Percentiles rank a stretch among this genome's conserved stretches.
Conservation (phyloP, 1,284 basidiomycete genomes). For the Coniferiporia sulphurascens region DNA sequence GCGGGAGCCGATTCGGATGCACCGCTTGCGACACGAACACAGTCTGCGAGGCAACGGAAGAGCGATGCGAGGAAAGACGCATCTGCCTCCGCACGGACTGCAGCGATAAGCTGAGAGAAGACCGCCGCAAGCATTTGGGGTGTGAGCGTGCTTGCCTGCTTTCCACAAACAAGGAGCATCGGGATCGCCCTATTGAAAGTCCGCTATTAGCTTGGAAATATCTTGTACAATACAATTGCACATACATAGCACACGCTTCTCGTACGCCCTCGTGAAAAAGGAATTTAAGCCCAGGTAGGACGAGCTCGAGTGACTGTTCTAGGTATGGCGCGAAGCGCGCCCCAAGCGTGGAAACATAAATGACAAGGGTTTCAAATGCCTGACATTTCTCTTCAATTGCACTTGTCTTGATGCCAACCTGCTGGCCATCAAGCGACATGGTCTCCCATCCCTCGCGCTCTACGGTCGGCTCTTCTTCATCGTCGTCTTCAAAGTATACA, state of each 20-base stretch:
- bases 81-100: slow-evolving; percentile 64
- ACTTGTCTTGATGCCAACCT: slow-evolving; percentile 72
- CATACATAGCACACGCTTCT: slow-evolving; percentile 71
- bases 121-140: slow-evolving; percentile 67
- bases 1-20: slow-evolving; percentile 23
- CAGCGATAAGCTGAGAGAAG: slow-evolving; percentile 62
- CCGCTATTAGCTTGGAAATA: neutral
- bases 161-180: slow-evolving; percentile 67
- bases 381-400: slow-evolving; percentile 84
- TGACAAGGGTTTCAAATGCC: slow-evolving; percentile 79
- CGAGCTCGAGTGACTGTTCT: slow-evolving; percentile 62
- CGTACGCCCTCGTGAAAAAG: slow-evolving; percentile 80
- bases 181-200: slow-evolving; percentile 56
- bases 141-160: slow-evolving; percentile 61
- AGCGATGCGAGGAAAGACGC: slow-evolving; percentile 71
- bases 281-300: slow-evolving; percentile 65
- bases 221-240: slow-evolving; percentile 16
- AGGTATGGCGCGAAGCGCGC: slow-evolving; percentile 71
- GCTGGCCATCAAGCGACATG: slow-evolving; percentile 68
- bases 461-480: slow-evolving; percentile 44
- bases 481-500: slow-evolving; percentile 36
- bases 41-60: slow-evolving; percentile 72
- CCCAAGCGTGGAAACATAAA: slow-evolving; percentile 70
- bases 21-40: slow-evolving; percentile 58
- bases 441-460: slow-evolving; percentile 75